Percentiles rank a stretch among this genome's conserved stretches.
phyloP scores from a whole-genome alignment of 176 grass and related monocot species.

The Zoysia japonica region DNA sequence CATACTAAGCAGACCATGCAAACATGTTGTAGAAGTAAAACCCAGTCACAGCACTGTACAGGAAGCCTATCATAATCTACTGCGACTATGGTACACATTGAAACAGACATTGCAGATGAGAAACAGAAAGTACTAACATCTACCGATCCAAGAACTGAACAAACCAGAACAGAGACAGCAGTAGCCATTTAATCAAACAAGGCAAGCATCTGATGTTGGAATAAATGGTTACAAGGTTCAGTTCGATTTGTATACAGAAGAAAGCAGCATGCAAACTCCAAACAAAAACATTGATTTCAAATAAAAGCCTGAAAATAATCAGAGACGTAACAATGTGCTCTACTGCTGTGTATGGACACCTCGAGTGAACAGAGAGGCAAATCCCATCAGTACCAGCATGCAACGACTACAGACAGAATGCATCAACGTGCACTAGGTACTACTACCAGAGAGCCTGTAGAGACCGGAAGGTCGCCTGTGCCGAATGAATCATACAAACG shows the following conservation, averaged over 20 bases:
- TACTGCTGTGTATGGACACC: constrained; percentile 9
- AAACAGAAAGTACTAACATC: constrained; percentile 11
- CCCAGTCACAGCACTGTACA: too few relatives aligned
- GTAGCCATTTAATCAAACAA: background rate
- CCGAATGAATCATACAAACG: constrained; percentile 22
- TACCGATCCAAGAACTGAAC: constrained; percentile 12
- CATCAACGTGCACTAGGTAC: constrained; percentile 34
- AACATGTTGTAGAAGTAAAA: background rate
- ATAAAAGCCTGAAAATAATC: constrained; percentile 23
- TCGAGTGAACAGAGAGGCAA: constrained; percentile 21
- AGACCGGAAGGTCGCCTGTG: too few relatives aligned
- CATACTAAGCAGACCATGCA: constrained; percentile 11
- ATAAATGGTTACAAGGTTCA: constrained; percentile 17
- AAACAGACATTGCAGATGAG: constrained; percentile 10
- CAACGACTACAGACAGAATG: constrained; percentile 22
- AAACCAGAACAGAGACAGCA: constrained; percentile 40
- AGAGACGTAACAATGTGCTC: constrained; percentile 33
- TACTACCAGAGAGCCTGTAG: too few relatives aligned
- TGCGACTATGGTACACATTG: too few relatives aligned
- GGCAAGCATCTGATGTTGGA: constrained; percentile 27
- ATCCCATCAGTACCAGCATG: constrained; percentile 36
- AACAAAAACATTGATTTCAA: constrained; percentile 30
- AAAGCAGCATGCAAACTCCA: constrained; percentile 46
- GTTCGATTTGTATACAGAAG: constrained; percentile 7
- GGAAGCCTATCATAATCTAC: too few relatives aligned